phyloP scores from a whole-genome alignment of 495 filamentous ascomycete genomes.

The Lophiostoma macrostomum region DNA sequence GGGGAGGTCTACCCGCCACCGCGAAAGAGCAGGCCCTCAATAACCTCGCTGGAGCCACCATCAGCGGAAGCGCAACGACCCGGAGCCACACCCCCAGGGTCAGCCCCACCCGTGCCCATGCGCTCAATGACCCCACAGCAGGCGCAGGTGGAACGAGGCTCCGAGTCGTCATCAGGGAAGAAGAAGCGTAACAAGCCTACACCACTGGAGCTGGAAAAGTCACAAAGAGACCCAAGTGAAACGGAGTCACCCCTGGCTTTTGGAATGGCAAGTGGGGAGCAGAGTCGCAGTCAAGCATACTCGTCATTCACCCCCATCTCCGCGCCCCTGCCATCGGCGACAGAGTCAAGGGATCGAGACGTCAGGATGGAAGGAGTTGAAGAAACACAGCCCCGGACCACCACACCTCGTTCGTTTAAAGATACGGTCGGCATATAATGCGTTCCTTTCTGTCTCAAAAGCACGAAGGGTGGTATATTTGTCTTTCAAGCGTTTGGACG shows the following conservation, averaged over 20 bases:
- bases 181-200: slow-evolving; percentile 31
- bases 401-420: slow-evolving; percentile 36
- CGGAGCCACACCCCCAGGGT: slow-evolving; percentile 14
- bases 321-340: slow-evolving; percentile 25
- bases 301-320: slow-evolving; percentile 33
- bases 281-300: slow-evolving; percentile 17
- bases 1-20: slow-evolving; percentile 29
- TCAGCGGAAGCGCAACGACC: slow-evolving; percentile 13
- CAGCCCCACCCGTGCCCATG: background rate
- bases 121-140: slow-evolving; percentile 14
- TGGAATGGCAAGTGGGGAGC: slow-evolving; percentile 17
- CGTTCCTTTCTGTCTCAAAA: slow-evolving; percentile 33
- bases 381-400: slow-evolving; percentile 31
- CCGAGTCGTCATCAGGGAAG: slow-evolving; percentile 31
- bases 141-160: slow-evolving; percentile 14
- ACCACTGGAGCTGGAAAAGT: slow-evolving; percentile 28
- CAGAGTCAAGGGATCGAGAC: slow-evolving; percentile 27
- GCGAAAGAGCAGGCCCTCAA: slow-evolving; percentile 20
- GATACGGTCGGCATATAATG: slow-evolving; percentile 37
- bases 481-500: slow-evolving; percentile 35
- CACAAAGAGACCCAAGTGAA: slow-evolving; percentile 11
- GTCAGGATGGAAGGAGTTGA: slow-evolving; percentile 35
- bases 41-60: slow-evolving; percentile 13
- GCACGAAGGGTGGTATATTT: slow-evolving; percentile 33
- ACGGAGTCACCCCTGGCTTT: slow-evolving; percentile 26